Percentiles rank a stretch among this genome's conserved stretches.
phyloP scores from a whole-genome alignment of 2,329 filamentous ascomycete species.

The Blastomyces percursus region DNA sequence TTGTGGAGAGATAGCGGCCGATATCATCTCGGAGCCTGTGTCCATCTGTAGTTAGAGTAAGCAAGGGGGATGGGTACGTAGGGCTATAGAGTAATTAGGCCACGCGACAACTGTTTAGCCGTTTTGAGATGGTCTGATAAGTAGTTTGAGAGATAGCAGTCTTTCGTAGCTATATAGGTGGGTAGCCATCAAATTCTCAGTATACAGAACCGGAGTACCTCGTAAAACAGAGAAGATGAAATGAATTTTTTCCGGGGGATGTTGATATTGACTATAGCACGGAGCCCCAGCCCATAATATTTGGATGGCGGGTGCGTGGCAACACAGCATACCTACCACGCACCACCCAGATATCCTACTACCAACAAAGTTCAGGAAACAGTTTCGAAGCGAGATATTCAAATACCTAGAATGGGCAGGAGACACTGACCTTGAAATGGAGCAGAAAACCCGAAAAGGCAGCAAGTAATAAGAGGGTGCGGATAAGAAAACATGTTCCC shows the following conservation, averaged over 20 bases:
- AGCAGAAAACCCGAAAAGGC: background rate
- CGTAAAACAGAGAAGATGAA: background rate
- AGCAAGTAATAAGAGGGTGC: background rate
- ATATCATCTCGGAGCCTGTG: background rate
- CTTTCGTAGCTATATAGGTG: background rate
- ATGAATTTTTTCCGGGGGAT: background rate
- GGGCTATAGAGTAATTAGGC: background rate
- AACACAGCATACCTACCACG: background rate
- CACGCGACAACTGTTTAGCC: background rate
- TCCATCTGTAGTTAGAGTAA: background rate
- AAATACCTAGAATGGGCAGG: background rate
- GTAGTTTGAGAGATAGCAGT: background rate
- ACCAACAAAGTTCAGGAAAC: background rate
- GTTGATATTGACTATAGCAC: background rate
- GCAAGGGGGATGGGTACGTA: background rate
- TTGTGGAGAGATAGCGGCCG: background rate
- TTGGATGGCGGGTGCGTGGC: background rate
- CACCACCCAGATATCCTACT: too few species aligned
- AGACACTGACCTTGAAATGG: background rate
- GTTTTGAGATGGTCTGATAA: background rate
- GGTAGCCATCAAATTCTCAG: background rate
- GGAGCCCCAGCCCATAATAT: too few species aligned
- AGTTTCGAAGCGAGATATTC: background rate
- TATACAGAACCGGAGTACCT: background rate
- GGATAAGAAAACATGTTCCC: background rate